Base-by-base conservation (phyloP, 2,329 filamentous ascomycete species). In the Monosporascus ibericus region DNA sequence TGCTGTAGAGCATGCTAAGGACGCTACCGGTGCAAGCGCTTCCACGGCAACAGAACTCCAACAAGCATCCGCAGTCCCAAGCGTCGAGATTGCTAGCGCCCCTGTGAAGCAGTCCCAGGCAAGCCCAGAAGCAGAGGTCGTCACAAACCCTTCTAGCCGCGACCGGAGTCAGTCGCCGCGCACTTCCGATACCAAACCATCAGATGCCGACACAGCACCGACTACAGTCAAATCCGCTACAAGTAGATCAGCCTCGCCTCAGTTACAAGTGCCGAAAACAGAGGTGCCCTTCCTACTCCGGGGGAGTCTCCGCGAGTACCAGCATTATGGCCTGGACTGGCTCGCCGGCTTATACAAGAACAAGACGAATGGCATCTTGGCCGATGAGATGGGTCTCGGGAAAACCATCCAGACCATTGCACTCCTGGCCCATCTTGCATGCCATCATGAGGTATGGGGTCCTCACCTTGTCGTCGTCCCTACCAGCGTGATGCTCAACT, bases 341-440 rank as follows among this genome's bases (percentile, higher is more conserved):
- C 84, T 99, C 47, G 91, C 92, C 2, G 90, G 91, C 0, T 79
- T 99, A 1, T 97, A 99, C 67, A 86, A 86, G 17, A 95, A 94
- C 58, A 87, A 88, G 57, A 96, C 92, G 25, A 99, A 97, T 64
- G 94, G 94, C 22, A 99, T 99, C 51, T 75, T 99, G 20, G 94
- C 94, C 1, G 95, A 99, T 65, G 94, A 99, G 68, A 99, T 99
- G 94, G 94, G 94, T 58, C 80, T 99, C 3, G 94, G 94, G 8
- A 99, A 99, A 71, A 99, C 94, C 0, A 97, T 99, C 47, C 94
- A 99, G 68, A 99, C 94, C 0, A 99, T 99, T 63, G 87, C 95
- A 3, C 76, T 99, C 3, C 77, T 99, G 38, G 94, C 94, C 5
- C 92, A 99, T 67, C 78, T 99, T 37, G 94, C 95, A 8, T 92